Evolutionary conservation across 176 grass and related monocot genomes (phyloP).

Genomic region (Triticum monococcum): DNA sequence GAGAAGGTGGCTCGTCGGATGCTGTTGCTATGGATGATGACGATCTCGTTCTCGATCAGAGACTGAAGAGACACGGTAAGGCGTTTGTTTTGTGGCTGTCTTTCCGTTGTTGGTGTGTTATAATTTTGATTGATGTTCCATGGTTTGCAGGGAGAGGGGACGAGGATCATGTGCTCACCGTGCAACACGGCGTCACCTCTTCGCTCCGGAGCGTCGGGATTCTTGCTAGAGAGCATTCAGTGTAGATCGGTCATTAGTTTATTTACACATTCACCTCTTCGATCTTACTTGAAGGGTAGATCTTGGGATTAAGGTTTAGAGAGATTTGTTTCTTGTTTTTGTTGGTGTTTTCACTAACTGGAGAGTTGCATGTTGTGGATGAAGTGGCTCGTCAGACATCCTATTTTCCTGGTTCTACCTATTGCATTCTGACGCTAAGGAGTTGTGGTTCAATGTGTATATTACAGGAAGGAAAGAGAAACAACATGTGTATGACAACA

Average conservation of each 20-base stretch:
- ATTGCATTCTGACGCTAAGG: no score
- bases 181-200: slow-evolving; percentile 72
- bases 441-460: no score
- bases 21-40: slow-evolving; percentile 51
- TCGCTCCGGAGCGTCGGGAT: slow-evolving; percentile 66
- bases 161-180: slow-evolving; percentile 46
- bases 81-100: neutral
- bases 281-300: no score
- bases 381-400: no score
- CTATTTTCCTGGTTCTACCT: no score
- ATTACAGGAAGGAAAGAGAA: no score
- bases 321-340: no score
- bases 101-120: neutral
- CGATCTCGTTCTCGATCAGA: slow-evolving; percentile 64
- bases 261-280: no score
- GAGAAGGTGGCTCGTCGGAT: slow-evolving; percentile 14
- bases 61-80: slow-evolving; percentile 34
- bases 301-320: no score
- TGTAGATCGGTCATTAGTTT: neutral
- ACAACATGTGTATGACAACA: no score
- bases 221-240: neutral
- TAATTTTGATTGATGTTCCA: neutral
- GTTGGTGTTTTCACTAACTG: no score
- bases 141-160: slow-evolving; percentile 43
- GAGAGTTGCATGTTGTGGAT: no score